Evolutionary conservation across 805 yeast species (phyloP), one percentile per base, ranked within the genome.

Genomic region (Hanseniaspora opuntiae): DNA sequence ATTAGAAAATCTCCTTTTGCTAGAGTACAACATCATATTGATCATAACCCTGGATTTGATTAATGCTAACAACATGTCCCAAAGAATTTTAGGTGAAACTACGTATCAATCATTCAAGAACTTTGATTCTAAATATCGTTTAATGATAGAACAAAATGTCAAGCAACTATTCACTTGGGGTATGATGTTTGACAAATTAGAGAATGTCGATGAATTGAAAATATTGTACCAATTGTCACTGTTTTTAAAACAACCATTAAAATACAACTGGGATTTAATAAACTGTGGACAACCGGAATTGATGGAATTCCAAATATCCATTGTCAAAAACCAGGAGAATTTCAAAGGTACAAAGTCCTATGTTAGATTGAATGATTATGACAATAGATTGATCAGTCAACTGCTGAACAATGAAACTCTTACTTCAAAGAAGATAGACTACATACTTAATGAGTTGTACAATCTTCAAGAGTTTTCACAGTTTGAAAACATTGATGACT

Each of bases 111-210:
- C 37, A 35, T n/a, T 49, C 12, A 19, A 22, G 9, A 20, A 41
- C 17, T 51, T 51, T 30, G 35, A 44, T 19, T 11, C 22, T n/a
- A 37, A 44, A 14, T 28, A 44, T n/a, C 19, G 7, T 1, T 11
- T 17, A 7, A 2, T 20, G 9, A 19, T 51, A 8, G 28, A 44
- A 20, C 14, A 20, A 4, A 51, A 51, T 37, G 25, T 51, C 20
- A 51, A 42, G 38, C 28, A 17, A 16, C 19, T 51, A 17, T 51
- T 36, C 38, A 37, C 39, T 14, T 51, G 54, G 54, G 46, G 54
- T 11, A n/a, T 44, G 9, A 51, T 32, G 0, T 51, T 36, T 36
- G 22, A 44, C 2, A 42, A 25, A 28, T 16, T 35, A 10, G 45
- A 44, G 3, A 42, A 36, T 12, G 37, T 37, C 10, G 17, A 17